Conservation (phyloP, 2,329 filamentous ascomycete genomes). For the Dissoconium aciculare region DNA sequence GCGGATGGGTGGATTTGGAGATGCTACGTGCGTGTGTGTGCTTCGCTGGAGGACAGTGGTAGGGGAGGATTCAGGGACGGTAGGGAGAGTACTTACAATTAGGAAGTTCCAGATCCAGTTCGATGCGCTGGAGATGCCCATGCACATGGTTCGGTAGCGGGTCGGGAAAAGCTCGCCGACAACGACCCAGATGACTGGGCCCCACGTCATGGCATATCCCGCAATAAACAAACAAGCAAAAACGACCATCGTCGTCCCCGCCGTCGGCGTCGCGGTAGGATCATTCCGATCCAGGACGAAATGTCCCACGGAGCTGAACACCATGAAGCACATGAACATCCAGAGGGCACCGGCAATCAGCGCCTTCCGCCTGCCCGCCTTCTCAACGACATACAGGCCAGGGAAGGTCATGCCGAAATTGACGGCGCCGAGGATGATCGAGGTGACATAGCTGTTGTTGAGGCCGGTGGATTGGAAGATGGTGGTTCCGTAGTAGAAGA, state of each 20-base stretch:
- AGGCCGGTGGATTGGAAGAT: slow-evolving; percentile 27
- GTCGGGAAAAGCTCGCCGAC: slow-evolving; percentile 35
- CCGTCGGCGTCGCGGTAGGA: slow-evolving; percentile 24
- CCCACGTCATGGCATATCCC: slow-evolving; percentile 54
- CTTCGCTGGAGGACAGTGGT: no score
- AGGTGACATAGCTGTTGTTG: slow-evolving; percentile 31
- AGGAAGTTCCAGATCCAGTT: slow-evolving; percentile 41
- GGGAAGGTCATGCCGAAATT: slow-evolving; percentile 35
- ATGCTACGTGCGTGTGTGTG: no score
- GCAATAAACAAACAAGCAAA: slow-evolving; percentile 56
- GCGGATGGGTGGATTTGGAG: no score
- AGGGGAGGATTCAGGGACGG: no score
- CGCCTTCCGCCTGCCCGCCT: slow-evolving; percentile 31
- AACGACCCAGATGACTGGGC: slow-evolving; percentile 50
- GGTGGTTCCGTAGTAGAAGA: slow-evolving; percentile 41
- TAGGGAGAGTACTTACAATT: no score
- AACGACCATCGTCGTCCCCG: slow-evolving; percentile 48
- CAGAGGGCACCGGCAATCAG: slow-evolving; percentile 32
- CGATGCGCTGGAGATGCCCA: slow-evolving; percentile 42
- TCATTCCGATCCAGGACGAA: slow-evolving; percentile 26
- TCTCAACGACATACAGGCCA: slow-evolving; percentile 34
- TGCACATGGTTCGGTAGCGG: slow-evolving; percentile 34
- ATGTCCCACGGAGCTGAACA: slow-evolving; percentile 34
- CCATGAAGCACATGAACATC: slow-evolving; percentile 45
- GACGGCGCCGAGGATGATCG: slow-evolving; percentile 34